Base-by-base conservation (phyloP, 2,329 filamentous ascomycete species). In the Stagonosporopsis vannaccii region DNA sequence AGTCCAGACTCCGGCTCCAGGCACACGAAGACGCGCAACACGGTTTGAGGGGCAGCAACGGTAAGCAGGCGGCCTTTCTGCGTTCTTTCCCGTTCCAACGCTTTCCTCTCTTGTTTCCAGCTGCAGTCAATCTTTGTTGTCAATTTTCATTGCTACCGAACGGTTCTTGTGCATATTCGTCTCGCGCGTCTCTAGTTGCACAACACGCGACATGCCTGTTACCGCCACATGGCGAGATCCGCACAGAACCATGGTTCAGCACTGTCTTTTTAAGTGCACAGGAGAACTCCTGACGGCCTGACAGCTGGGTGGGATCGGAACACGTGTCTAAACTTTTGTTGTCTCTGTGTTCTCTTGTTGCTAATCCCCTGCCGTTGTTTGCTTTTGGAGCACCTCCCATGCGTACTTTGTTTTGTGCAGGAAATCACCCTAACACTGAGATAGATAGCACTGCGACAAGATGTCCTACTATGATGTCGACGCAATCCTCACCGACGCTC, bases 401-500 rank as follows among this genome's bases (percentile, higher is more conserved):
- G n/a, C n/a, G 9, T 30, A n/a, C n/a, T n/a, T 6, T 37, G 35
- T 13, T 19, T 9, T 13, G 4, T 13, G 22, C 20, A 15, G 2
- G 1, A n/a, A 4, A 5, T 40, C 26, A 26, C 19, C 23, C 39
- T 51, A 36, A 51, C 13, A 15, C 9, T 13, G 26, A 13, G 6
- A 19, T 17, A n/a, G 28, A 15, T 28, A 48, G 44, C 20, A 55
- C 19, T 17, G 22, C 30, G 22, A 26, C 42, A 61, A 15, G 15
- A 81, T 81, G 79, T 67, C 65, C 37, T 96, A 96, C 81, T 96
- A 95, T 81, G 88, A 92, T 74, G 85, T 94, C 55, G 89, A 93
- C 68, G 84, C 90, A 59, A 95, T 96, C 78, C 84, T 95, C 40
- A 95, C 91, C 9, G 91, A 95, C 75, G 87, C 90, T 45, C 91